Base-by-base conservation (phyloP, 106 monocot genomes). In the Acorus gramineus region DNA sequence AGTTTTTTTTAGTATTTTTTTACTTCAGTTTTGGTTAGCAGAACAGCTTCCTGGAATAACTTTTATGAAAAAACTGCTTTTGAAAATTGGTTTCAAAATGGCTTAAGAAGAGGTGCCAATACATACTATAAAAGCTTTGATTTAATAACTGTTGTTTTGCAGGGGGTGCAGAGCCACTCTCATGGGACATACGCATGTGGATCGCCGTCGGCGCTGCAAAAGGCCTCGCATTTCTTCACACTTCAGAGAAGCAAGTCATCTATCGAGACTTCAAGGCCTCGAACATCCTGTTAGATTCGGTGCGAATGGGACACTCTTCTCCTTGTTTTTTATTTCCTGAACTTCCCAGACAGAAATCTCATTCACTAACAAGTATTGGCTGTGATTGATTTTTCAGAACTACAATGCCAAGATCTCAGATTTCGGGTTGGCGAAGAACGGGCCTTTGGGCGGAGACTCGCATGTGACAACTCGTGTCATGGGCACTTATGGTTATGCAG, bases 201-300 rank as follows among this genome's bases (percentile, higher is more conserved):
- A 28, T 28, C 28, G 28, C 28, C 28, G 1, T 65, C 4, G 80
- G 80, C 2, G 80, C 80, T 8, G 80, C 80, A 57, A 69, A 70
- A 7, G 80, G 80, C 28, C 80, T 80, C 13, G 80, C 70, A 4
- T 80, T 75, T 53, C 49, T 80, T 14, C 80, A 80, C 66, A 44
- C 70, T 7, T 70, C 74, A 46, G 80, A 75, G 6, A 75, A 53
- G 63, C 75, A 70, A 47, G 55, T 80, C 56, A 80, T 80, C 10
- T 75, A 80, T 44, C 69, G 80, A 11, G 80, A 80, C n/a, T 71
- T 80, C 55, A 80, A 80, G 54, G 69, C 79, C 14, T 74, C 79
- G 44, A 79, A 79, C 55, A 79, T 79, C 64, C 60, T 79, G 13
- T 48, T 79, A 13, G 79, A 79, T 14, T 74, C 65, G 8, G 79